A percentile compares a stretch with the other conserved stretches of the same genome.
These are phyloP conservation scores for Phragmites australis DNA, from an alignment of 176 grass and related monocot species.

Conservation along the genomic window DNA sequence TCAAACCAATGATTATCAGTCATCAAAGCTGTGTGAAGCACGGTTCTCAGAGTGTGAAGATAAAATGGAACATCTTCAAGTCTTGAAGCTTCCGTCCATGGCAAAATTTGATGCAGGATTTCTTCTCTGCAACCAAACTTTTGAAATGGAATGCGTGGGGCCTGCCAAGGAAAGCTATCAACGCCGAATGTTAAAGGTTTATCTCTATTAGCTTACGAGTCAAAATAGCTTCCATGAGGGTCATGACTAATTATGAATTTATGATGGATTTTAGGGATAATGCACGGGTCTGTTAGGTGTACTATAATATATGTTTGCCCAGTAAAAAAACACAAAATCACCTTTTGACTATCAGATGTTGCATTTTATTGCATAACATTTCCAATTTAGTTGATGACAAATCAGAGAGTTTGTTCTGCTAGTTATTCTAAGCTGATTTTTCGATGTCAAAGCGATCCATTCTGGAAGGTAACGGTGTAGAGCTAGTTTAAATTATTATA, in stretches of 20 bases:
- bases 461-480: background rate
- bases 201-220: slow-evolving; percentile 12
- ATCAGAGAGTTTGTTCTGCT: background rate
- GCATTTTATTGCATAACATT: background rate
- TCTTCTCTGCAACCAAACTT: slow-evolving; percentile 77
- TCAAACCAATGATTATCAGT: slow-evolving; percentile 78
- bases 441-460: background rate
- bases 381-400: background rate
- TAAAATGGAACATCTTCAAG: slow-evolving; percentile 90
- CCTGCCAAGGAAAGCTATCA: slow-evolving; percentile 72
- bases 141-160: slow-evolving; percentile 67
- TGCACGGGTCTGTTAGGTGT: background rate
- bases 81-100: slow-evolving; percentile 92
- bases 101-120: slow-evolving; percentile 91
- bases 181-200: slow-evolving; percentile 74
- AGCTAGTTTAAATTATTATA: background rate
- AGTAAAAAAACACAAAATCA: background rate
- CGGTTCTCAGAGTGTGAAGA: slow-evolving; percentile 82
- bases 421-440: background rate
- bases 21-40: slow-evolving; percentile 87
- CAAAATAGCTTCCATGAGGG: slow-evolving; percentile 3
- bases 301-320: background rate
- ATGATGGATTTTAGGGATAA: background rate
- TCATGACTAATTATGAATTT: background rate
- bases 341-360: background rate